Percentiles rank a stretch among this genome's conserved stretches.
Conservation (phyloP, 2,329 filamentous ascomycete genomes). For the Exophiala oligosperma region DNA sequence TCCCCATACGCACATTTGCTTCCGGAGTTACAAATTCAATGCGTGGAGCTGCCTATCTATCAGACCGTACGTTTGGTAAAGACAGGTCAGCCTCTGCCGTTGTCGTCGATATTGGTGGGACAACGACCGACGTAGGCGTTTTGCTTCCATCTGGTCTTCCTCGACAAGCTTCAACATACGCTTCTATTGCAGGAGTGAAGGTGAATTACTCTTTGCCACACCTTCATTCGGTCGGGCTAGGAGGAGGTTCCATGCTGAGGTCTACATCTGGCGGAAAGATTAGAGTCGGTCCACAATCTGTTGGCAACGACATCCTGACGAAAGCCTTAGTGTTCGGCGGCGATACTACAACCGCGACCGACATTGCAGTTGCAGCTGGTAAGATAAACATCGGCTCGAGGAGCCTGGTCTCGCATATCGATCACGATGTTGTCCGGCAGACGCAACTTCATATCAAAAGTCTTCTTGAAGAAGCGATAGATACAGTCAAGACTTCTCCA, state of each 20-base stretch:
- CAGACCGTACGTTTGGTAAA: too few species aligned
- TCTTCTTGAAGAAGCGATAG: slow-evolving; percentile 53
- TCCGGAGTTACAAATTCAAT: too few species aligned
- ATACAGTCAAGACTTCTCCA: slow-evolving; percentile 57
- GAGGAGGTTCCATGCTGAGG: slow-evolving; percentile 46
- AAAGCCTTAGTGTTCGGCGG: slow-evolving; percentile 56
- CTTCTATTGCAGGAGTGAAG: slow-evolving; percentile 58
- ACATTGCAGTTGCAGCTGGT: slow-evolving; percentile 47
- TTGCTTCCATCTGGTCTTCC: slow-evolving; percentile 63
- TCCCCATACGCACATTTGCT: too few species aligned
- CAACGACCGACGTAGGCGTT: slow-evolving; percentile 64
- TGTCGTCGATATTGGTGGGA: slow-evolving; percentile 67
- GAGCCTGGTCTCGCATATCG: slow-evolving; percentile 31
- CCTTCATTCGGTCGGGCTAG: slow-evolving; percentile 56
- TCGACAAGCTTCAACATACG: slow-evolving; percentile 58
- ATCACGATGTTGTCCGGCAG: slow-evolving; percentile 32
- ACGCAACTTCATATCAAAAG: slow-evolving; percentile 34
- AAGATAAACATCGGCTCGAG: slow-evolving; percentile 18
- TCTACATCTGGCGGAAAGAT: slow-evolving; percentile 37
- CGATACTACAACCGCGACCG: slow-evolving; percentile 52
- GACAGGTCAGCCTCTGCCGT: slow-evolving; percentile 31
- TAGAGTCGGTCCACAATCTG: slow-evolving; percentile 56
- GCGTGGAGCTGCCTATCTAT: too few species aligned
- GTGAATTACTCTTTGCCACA: slow-evolving; percentile 61
- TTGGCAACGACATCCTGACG: slow-evolving; percentile 51